Percentiles rank a stretch among this genome's conserved stretches.
Evolutionary conservation across 495 filamentous ascomycete genomes (phyloP).

Genomic region (Aspergillus sparsus): DNA sequence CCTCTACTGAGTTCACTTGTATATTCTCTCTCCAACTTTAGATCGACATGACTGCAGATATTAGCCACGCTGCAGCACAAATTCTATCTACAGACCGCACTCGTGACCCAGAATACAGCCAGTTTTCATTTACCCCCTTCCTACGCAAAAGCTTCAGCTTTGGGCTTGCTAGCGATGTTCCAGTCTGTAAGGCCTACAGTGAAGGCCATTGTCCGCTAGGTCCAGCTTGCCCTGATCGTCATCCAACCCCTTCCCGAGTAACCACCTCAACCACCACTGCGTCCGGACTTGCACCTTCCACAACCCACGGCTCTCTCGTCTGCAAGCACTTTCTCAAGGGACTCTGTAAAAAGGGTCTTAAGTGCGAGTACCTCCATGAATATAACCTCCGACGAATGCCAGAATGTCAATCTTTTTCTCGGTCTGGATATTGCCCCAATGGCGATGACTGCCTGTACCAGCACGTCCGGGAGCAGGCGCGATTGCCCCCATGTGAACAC

Average conservation of each 20-base stretch:
- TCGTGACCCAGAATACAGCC: slow-evolving; percentile 58
- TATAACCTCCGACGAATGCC: slow-evolving; percentile 98
- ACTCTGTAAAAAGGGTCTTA: slow-evolving; percentile 93
- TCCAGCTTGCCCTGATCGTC: slow-evolving; percentile 68
- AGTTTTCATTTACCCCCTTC: slow-evolving; percentile 74
- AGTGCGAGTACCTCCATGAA: slow-evolving; percentile 96
- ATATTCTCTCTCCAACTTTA: not conserved
- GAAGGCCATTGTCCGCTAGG: slow-evolving; percentile 79
- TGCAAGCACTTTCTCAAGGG: slow-evolving; percentile 99
- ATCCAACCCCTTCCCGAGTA: slow-evolving; percentile 51
- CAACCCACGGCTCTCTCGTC: slow-evolving; percentile 66
- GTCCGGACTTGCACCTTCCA: slow-evolving; percentile 50
- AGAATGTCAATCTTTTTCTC: slow-evolving; percentile 89
- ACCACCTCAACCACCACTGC: slow-evolving; percentile 56
- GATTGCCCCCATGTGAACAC: slow-evolving; percentile 84
- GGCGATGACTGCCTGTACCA: slow-evolving; percentile 96
- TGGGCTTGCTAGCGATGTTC: slow-evolving; percentile 70
- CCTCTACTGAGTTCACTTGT: not conserved
- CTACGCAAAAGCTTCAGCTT: slow-evolving; percentile 74
- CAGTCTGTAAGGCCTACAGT: slow-evolving; percentile 77
- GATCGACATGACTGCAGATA: slow-evolving; percentile 41
- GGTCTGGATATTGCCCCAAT: slow-evolving; percentile 90
- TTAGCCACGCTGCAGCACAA: slow-evolving; percentile 35
- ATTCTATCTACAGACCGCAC: slow-evolving; percentile 41
- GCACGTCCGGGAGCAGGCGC: slow-evolving; percentile 81